Conservation (phyloP, 441 rosid species). For the Macaranga tanarius region DNA sequence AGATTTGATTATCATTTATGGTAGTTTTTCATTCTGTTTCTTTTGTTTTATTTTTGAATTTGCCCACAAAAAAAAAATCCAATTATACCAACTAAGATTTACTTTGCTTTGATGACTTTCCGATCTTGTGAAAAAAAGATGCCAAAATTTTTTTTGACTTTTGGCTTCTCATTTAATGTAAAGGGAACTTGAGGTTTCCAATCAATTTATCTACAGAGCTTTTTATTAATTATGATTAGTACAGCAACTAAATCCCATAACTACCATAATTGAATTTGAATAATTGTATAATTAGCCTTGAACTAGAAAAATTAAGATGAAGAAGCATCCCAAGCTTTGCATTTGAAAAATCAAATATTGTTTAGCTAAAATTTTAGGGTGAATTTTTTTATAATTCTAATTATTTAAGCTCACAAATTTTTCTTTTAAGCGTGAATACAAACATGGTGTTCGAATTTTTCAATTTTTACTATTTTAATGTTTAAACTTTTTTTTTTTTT, state of each 20-base stretch:
- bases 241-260: too few species aligned
- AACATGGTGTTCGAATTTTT: too few species aligned
- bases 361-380: too few species aligned
- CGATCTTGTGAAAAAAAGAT: neutral
- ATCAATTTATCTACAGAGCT: neutral
- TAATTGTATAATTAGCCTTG: neutral
- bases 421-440: too few species aligned
- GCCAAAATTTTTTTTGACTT: neutral
- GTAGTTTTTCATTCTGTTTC: neutral
- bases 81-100: constrained; percentile 6
- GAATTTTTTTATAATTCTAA: too few species aligned
- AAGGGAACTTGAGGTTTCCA: neutral
- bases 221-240: too few species aligned
- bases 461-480: too few species aligned
- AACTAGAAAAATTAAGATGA: neutral
- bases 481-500: too few species aligned
- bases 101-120: neutral
- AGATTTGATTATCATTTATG: neutral
- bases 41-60: neutral
- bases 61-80: neutral
- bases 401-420: too few species aligned
- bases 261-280: too few species aligned
- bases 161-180: neutral
- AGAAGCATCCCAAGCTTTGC: too few species aligned
- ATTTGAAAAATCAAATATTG: too few species aligned